Evolutionary conservation across 164 flowering plant genomes (phyloP).

Genomic region (Sedum album): DNA sequence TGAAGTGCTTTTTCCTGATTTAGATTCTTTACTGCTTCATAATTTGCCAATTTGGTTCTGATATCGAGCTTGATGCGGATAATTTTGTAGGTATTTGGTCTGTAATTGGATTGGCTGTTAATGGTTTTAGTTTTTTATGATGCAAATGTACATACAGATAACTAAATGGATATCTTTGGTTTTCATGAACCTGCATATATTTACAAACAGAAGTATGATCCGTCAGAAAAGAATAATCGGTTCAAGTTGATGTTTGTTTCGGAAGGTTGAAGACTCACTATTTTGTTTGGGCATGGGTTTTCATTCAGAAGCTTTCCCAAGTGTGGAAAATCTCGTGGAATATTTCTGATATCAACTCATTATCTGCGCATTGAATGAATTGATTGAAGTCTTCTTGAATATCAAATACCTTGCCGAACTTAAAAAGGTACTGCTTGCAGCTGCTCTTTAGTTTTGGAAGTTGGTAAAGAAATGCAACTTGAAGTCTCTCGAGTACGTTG

Average conservation of each 20-base stretch:
- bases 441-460: conserved; percentile 62
- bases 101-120: too few relatives aligned
- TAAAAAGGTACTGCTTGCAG: conserved; percentile 80
- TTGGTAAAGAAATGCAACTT: conserved; percentile 61
- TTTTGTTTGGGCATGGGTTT: neutral
- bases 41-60: too few relatives aligned
- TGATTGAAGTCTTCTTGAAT: conserved; percentile 65
- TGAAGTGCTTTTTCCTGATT: too few relatives aligned
- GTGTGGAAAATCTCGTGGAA: conserved; percentile 68
- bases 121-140: too few relatives aligned
- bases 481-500: conserved; percentile 86
- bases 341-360: conserved; percentile 69
- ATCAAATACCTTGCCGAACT: conserved; percentile 85
- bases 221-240: neutral
- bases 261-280: neutral
- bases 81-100: too few relatives aligned
- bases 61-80: too few relatives aligned
- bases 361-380: conserved; percentile 63
- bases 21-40: too few relatives aligned
- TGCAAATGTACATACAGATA: neutral
- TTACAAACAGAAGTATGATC: neutral
- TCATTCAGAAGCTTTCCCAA: conserved; percentile 85
- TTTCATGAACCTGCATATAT: neutral
- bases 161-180: neutral
- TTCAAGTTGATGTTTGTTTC: neutral